Evolutionary conservation across 352 stramenopile species (phyloP).

Genomic region (Phytophthora citrophthora): DNA sequence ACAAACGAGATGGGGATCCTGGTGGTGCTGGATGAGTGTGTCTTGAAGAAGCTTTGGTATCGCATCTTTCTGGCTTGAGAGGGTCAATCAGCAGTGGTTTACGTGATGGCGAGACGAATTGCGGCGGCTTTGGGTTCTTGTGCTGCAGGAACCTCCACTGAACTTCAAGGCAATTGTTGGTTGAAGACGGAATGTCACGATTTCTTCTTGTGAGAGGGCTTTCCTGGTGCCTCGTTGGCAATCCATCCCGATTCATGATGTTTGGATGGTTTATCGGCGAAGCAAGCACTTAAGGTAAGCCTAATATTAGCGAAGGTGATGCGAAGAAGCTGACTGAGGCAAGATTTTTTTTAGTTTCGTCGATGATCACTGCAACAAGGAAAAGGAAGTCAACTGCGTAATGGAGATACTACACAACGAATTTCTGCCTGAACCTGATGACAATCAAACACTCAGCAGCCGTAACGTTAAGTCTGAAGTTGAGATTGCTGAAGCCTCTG

Average conservation of each 20-base stretch:
- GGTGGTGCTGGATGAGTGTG: conserved; percentile 1
- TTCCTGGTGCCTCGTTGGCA: conserved; percentile 21
- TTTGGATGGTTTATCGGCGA: not conserved
- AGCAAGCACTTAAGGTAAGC: not conserved
- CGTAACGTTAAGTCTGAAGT: not conserved
- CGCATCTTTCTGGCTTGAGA: conserved; percentile 1
- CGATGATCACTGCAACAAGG: not conserved
- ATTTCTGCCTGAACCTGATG: conserved; percentile 3
- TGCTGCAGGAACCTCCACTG: conserved; percentile 66
- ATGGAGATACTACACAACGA: conserved; percentile 17
- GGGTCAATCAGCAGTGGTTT: conserved; percentile 12
- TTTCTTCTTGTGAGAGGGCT: conserved; percentile 39
- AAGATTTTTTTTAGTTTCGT: conserved; percentile 10
- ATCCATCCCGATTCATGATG: conserved; percentile 21
- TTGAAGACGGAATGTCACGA: conserved; percentile 30
- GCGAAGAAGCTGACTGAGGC: not conserved
- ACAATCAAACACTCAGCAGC: conserved; percentile 15
- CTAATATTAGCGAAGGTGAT: conserved; percentile 22
- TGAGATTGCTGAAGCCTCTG: not conserved
- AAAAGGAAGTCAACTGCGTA: not conserved
- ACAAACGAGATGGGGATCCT: conserved; percentile 24
- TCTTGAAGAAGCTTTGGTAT: not conserved
- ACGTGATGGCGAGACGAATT: conserved; percentile 14
- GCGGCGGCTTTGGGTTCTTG: conserved; percentile 37
- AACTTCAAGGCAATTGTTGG: conserved; percentile 47